Conservation (phyloP, 2,329 filamentous ascomycete species). For the Penicillium capsulatum region DNA sequence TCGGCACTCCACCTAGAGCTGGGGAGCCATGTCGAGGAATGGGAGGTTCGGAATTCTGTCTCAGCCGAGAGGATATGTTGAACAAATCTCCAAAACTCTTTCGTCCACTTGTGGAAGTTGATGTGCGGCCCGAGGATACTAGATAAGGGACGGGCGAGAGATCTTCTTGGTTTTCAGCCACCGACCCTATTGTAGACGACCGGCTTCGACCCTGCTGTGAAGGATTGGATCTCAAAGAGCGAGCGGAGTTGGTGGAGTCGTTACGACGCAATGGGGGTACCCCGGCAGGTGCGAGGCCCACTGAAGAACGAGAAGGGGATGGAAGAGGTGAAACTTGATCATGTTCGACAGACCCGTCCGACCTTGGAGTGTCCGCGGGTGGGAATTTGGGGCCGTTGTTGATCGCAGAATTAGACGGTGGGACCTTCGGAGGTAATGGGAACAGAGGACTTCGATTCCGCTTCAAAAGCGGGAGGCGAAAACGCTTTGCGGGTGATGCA, state of each 20-base stretch:
- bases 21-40: constrained; percentile 62
- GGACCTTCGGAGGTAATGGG: constrained; percentile 70
- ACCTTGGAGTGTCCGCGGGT: constrained; percentile 21
- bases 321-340: constrained; percentile 41
- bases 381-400: constrained; percentile 19
- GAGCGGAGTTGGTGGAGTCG: constrained; percentile 60
- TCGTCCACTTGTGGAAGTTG: constrained; percentile 76
- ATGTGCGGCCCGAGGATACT: constrained; percentile 60
- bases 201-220: constrained; percentile 59
- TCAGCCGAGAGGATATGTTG: constrained; percentile 66
- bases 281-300: constrained; percentile 47
- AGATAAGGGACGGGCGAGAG: constrained; percentile 63
- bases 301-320: constrained; percentile 51
- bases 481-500: constrained; percentile 67
- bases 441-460: constrained; percentile 76
- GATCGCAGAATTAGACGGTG: constrained; percentile 8
- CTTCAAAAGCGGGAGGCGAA: constrained; percentile 71
- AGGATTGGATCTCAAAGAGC: constrained; percentile 59
- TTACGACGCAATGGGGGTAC: constrained; percentile 52
- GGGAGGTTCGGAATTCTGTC: constrained; percentile 73
- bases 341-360: constrained; percentile 26
- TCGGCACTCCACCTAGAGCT: constrained; percentile 56
- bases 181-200: constrained; percentile 85
- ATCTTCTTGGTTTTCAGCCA: constrained; percentile 68
- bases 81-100: constrained; percentile 92